phyloP scores from a whole-genome alignment of 2,329 filamentous ascomycete species.

The Penicillium brasilianum region DNA sequence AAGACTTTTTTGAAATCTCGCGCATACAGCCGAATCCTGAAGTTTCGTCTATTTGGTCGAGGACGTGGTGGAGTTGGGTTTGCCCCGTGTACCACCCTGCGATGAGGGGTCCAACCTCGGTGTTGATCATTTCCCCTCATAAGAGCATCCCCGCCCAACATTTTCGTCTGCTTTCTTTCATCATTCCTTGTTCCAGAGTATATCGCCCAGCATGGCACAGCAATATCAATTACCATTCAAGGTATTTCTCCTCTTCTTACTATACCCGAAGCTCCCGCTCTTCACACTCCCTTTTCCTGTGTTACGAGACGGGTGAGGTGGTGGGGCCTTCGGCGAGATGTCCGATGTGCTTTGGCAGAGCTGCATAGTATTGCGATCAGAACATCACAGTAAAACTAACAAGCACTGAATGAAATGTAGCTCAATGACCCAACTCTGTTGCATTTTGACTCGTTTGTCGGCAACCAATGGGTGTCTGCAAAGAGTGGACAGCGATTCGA shows the following conservation, averaged over 20 bases:
- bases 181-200: not conserved
- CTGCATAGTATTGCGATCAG: not conserved
- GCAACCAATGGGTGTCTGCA: slow-evolving; percentile 55
- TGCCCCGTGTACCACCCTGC: not conserved
- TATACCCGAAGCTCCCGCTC: not conserved
- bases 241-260: slow-evolving; percentile 30
- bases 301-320: not conserved
- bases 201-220: slow-evolving; percentile 35
- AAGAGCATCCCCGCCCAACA: not conserved
- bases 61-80: not conserved
- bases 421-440: slow-evolving; percentile 56
- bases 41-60: not conserved
- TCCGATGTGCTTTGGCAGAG: slow-evolving; percentile 12
- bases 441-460: slow-evolving; percentile 57
- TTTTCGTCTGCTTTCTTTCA: not conserved
- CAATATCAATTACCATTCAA: slow-evolving; percentile 46
- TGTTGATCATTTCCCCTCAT: slow-evolving; percentile 9
- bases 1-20: no score
- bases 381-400: not conserved
- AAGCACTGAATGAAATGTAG: slow-evolving; percentile 22
- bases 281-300: not conserved
- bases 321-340: slow-evolving; percentile 24
- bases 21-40: not conserved
- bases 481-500: slow-evolving; percentile 57
- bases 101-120: slow-evolving; percentile 9